phyloP scores from a whole-genome alignment of 208 protist species.

The Acanthamoeba healyi region DNA sequence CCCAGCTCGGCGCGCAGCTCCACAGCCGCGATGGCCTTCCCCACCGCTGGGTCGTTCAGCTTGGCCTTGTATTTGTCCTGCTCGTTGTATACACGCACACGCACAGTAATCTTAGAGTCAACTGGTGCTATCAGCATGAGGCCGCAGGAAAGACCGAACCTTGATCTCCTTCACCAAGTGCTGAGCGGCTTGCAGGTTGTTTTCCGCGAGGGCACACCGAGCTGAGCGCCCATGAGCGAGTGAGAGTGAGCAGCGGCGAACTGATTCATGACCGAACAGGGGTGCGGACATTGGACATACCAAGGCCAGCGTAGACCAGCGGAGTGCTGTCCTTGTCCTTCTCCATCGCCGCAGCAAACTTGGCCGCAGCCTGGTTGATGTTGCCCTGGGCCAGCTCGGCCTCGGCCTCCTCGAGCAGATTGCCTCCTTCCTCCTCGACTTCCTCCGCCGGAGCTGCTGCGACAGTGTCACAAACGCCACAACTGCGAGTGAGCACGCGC shows the following conservation, averaged over 20 bases:
- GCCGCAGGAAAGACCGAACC: not conserved
- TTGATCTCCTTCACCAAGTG: constrained; percentile 62
- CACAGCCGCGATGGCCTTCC: constrained; percentile 56
- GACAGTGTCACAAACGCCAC: not conserved
- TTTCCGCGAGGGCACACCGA: constrained; percentile 57
- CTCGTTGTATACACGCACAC: too few species aligned
- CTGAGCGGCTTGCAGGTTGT: constrained; percentile 65
- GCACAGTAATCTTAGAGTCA: not conserved
- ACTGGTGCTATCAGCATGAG: not conserved
- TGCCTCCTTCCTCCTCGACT: not conserved
- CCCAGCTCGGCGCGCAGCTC: constrained; percentile 58
- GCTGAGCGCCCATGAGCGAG: not conserved
- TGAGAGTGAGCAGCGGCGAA: not conserved
- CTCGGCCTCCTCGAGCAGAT: constrained; percentile 15
- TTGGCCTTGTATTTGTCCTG: constrained; percentile 57
- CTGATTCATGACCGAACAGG: not conserved
- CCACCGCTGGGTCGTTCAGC: constrained; percentile 36
- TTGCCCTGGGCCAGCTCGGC: constrained; percentile 32
- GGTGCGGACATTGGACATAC: not conserved
- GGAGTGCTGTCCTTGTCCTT: constrained; percentile 9
- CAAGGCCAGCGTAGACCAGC: constrained; percentile 11
- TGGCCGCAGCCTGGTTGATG: constrained; percentile 48
- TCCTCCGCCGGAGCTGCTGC: not conserved
- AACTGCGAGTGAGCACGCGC: not conserved
- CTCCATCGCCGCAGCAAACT: constrained; percentile 43